Percentiles rank a stretch among this genome's conserved stretches.
These are phyloP conservation scores for Seiridium unicorne DNA, from an alignment of 2,329 filamentous ascomycete genomes.

Conservation along the genomic window DNA sequence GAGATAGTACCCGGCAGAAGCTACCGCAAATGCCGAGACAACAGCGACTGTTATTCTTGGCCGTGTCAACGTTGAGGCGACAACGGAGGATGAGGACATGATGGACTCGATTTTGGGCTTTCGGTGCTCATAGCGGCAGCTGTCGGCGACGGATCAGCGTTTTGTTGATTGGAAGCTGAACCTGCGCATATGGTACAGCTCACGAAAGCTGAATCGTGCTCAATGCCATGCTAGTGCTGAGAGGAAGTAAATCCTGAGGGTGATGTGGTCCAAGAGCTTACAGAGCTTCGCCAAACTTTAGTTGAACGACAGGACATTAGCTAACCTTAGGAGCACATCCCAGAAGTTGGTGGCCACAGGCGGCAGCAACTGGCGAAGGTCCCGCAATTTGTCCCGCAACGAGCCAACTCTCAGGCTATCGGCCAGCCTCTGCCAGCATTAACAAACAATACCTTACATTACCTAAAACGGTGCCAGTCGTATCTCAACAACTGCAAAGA, in stretches of 20 bases:
- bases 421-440: no score
- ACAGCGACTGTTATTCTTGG: constrained; percentile 55
- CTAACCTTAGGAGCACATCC: no score
- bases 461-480: no score
- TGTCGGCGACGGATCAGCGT: not conserved
- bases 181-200: not conserved
- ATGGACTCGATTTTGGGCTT: constrained; percentile 12
- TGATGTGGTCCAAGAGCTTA: no score
- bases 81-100: constrained; percentile 48
- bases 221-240: not conserved
- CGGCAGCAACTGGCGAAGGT: no score
- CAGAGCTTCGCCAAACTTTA: no score
- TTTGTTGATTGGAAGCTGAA: not conserved
- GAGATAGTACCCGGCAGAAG: constrained; percentile 57
- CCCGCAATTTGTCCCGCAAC: no score
- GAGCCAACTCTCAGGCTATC: no score
- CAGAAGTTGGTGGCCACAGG: no score
- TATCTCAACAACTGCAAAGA: no score
- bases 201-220: not conserved
- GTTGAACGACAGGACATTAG: no score
- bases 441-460: no score
- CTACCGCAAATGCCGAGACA: constrained; percentile 54
- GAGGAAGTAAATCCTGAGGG: not conserved
- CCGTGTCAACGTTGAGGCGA: constrained; percentile 54
- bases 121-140: constrained; percentile 5